phyloP scores from a whole-genome alignment of 306 rosid genomes.

The Boehmeria nivea region DNA sequence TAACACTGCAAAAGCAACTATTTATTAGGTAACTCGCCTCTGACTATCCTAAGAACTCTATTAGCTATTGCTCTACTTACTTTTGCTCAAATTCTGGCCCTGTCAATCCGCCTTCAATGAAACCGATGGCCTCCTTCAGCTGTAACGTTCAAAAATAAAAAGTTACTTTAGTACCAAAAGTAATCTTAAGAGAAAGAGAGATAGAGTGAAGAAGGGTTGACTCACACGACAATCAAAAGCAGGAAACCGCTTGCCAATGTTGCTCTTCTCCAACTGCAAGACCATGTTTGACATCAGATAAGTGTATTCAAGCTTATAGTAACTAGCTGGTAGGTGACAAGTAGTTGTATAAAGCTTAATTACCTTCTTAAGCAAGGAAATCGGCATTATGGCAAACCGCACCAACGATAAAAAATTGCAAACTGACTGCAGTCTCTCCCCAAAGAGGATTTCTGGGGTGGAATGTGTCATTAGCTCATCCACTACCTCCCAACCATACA shows the following conservation, averaged over 20 bases:
- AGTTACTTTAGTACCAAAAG: too few species aligned
- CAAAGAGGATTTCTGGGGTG: constrained; percentile 60
- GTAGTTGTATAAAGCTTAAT: constrained; percentile 12
- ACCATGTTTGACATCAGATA: constrained; percentile 28
- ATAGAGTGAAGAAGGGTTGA: constrained; percentile 11
- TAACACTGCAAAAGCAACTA: constrained; percentile 40
- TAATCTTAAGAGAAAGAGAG: not conserved
- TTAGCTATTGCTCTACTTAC: constrained; percentile 40
- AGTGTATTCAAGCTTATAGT: constrained; percentile 9
- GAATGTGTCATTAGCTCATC: constrained; percentile 59
- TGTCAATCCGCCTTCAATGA: constrained; percentile 35
- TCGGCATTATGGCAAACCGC: constrained; percentile 62
- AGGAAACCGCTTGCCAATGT: constrained; percentile 46
- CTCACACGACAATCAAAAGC: constrained; percentile 56
- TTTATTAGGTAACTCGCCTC: constrained; percentile 12
- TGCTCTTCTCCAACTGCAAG: constrained; percentile 74
- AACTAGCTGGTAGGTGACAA: too few species aligned
- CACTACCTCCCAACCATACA: constrained; percentile 68
- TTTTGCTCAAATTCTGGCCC: constrained; percentile 50
- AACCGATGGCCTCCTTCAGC: constrained; percentile 66
- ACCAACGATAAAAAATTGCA: constrained; percentile 50
- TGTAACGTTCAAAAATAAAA: constrained; percentile 23
- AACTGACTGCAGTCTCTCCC: constrained; percentile 64
- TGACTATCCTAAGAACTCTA: not conserved
- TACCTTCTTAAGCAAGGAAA: constrained; percentile 75